Conservation (phyloP, 225 moss, liverwort and hornwort species). For the Polytrichum formosum region DNA sequence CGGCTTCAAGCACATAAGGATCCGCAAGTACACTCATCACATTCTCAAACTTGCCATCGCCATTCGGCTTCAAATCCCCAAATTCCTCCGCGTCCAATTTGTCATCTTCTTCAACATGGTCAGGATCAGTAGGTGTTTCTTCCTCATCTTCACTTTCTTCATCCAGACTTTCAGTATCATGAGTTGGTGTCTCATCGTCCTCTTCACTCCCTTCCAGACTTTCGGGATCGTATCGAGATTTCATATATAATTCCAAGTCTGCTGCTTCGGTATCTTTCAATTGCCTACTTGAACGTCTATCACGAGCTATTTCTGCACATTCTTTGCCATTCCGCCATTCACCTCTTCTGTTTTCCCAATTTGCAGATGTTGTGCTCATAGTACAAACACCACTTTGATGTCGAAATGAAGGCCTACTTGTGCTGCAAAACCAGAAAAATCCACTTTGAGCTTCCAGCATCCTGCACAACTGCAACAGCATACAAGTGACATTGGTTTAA, state of each 20-base stretch:
- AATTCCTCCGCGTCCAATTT: slow-evolving; percentile 14
- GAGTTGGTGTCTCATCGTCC: neutral
- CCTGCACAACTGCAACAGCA: slow-evolving; percentile 1
- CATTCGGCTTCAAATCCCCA: slow-evolving; percentile 31
- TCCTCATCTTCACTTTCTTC: slow-evolving; percentile 10
- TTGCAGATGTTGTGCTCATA: too few relatives aligned
- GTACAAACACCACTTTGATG: too few relatives aligned
- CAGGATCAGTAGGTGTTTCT: neutral
- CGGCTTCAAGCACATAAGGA: slow-evolving; percentile 39
- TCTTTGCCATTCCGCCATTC: neutral
- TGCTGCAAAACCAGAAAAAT: too few relatives aligned
- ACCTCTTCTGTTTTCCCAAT: neutral
- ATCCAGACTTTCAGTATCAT: neutral
- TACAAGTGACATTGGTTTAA: neutral
- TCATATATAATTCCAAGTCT: slow-evolving; percentile 37
- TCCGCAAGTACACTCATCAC: slow-evolving; percentile 29
- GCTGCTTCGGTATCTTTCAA: neutral
- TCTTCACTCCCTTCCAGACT: slow-evolving; percentile 12
- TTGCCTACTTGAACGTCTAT: neutral
- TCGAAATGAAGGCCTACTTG: too few relatives aligned
- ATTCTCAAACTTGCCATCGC: slow-evolving; percentile 33
- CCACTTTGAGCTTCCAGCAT: neutral
- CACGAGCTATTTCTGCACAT: neutral
- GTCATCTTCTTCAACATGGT: slow-evolving; percentile 7
- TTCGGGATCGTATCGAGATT: slow-evolving; percentile 23